Evolutionary conservation across 495 filamentous ascomycete species (phyloP).

Genomic region (Cryomyces antarcticus): DNA sequence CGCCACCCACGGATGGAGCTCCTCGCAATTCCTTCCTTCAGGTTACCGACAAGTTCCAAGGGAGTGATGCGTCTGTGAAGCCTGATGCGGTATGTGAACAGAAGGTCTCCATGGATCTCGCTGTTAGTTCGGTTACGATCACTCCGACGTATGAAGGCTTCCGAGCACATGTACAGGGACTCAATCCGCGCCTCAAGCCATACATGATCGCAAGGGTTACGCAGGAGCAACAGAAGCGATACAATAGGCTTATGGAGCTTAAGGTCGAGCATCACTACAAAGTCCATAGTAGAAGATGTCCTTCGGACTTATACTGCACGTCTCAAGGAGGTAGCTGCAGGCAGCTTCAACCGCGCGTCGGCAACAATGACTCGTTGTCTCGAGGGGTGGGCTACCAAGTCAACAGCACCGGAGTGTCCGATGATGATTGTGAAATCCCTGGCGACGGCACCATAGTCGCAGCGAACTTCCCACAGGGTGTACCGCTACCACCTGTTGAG

Average conservation of each 20-base stretch:
- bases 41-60: too few species aligned
- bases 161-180: constrained; percentile 45
- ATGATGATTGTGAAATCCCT: constrained; percentile 40
- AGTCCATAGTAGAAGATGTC: constrained; percentile 32
- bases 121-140: constrained; percentile 24
- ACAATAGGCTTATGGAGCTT: constrained; percentile 54
- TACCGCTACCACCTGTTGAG: constrained; percentile 62
- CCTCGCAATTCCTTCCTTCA: too few species aligned
- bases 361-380: constrained; percentile 16
- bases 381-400: constrained; percentile 30
- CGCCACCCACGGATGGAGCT: constrained; percentile 17
- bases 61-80: too few species aligned
- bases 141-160: constrained; percentile 62
- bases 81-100: constrained; percentile 2
- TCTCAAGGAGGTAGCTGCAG: constrained; percentile 38
- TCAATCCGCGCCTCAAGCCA: constrained; percentile 48
- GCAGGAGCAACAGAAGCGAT: constrained; percentile 56
- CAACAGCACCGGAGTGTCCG: constrained; percentile 21
- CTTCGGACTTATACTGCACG: constrained; percentile 37
- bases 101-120: constrained; percentile 18
- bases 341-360: constrained; percentile 24
- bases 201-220: constrained; percentile 70
- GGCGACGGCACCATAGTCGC: constrained; percentile 47
- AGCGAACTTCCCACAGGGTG: constrained; percentile 56
- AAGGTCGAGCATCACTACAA: constrained; percentile 46